Evolutionary conservation across 805 yeast genomes (phyloP), one percentile per base, ranked within the genome.

Genomic region (Starmerella bombi): DNA sequence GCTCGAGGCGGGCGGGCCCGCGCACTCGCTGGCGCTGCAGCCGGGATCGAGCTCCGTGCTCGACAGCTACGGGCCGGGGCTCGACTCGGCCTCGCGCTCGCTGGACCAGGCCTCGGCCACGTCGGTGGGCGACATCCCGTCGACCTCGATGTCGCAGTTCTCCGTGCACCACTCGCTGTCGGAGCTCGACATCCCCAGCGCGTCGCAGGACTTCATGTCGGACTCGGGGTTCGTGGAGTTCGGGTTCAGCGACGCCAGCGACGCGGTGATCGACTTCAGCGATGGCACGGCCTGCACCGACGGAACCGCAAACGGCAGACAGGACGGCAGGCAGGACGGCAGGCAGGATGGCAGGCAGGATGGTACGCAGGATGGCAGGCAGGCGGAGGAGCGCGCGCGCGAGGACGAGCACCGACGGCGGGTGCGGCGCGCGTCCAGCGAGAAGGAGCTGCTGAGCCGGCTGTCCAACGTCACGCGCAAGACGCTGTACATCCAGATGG

Each of bases 401-500:
- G 36, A 25, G 15, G 34, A 4, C 19, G 30, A 14, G n/a, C 19
- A 16, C 12, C 10, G 18, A 3, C 16, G n/a, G 14, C 5, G 17
- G 19, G 22, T 17, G 12, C 27, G 21, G n/a, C 20, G 15, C 3
- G n/a, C 29, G 14, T 17, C 20, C 12, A 8, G 14, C 14, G 15
- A 23, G 6, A 30, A 21, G 23, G 9, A 29, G 2, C 14, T 45
- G 8, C 21, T 36, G 19, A 8, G 18, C 2, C 22, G 40, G 27
- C n/a, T 46, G 23, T 21, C 46, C 1, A 22, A 27, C 10, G 25
- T 38, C 21, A 32, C 43, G 8, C 38, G 32, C 15, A 80, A 86
- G 39, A 84, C 93, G 0, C 61, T 91, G 23, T 91, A 82, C 57
- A 91, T 91, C 50, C 99, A 91, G 56, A 91, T 91, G 99, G 98